These are phyloP conservation scores for Phanerodontia chrysosporium DNA, from an alignment of 768 basidiomycete genomes.

Conservation along the genomic window DNA sequence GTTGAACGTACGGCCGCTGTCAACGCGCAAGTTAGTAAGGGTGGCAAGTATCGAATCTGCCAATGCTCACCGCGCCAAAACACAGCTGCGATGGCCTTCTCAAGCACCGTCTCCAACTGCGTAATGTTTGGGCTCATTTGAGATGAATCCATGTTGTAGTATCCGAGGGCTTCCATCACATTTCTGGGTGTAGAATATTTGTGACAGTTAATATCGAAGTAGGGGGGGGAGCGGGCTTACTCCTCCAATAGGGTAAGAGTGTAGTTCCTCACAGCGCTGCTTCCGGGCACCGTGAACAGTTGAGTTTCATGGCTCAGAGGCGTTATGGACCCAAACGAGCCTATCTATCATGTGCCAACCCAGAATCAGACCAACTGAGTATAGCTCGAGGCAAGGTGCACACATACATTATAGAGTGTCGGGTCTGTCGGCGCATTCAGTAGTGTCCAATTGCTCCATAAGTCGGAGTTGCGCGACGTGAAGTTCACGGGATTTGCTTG, in stretches of 20 bases:
- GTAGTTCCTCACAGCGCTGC: not conserved
- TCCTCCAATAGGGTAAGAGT: constrained; percentile 5
- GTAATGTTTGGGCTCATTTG: not conserved
- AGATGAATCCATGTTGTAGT: not conserved
- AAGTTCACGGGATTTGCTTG: not conserved
- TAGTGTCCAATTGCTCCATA: constrained; percentile 3
- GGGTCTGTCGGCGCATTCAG: not conserved
- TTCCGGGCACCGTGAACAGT: not conserved
- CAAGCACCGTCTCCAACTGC: not conserved
- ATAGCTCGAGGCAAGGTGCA: not conserved
- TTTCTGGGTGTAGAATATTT: not conserved
- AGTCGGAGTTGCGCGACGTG: not conserved
- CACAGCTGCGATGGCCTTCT: constrained; percentile 6
- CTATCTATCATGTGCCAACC: not conserved
- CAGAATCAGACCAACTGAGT: not conserved
- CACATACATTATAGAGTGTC: not conserved
- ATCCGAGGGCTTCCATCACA: constrained; percentile 10
- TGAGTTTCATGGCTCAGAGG: not conserved
- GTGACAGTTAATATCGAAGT: not conserved
- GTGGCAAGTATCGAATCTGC: not conserved
- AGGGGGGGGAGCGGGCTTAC: not conserved
- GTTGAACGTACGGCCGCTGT: no score
- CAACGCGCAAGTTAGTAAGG: not conserved
- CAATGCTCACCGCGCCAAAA: constrained; percentile 10
- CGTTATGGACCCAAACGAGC: not conserved